Evolutionary conservation across 140 eudicot genomes (phyloP), one percentile per base, ranked within the genome.

Genomic region (Senecio squalidus): DNA sequence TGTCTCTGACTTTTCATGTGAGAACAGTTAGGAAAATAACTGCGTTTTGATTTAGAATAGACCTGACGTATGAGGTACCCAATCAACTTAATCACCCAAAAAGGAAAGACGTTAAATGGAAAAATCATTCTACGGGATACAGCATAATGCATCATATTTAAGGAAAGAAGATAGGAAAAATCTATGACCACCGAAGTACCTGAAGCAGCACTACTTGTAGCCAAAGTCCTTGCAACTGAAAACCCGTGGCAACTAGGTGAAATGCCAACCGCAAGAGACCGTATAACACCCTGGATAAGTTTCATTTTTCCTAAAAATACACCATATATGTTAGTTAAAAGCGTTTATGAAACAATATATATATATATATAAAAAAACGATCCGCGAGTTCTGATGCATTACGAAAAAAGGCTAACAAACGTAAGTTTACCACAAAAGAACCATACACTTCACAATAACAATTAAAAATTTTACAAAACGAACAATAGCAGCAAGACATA

Each of bases 231-330:
- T 17, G 67, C 26, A 15, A 68, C 1, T 38, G 38, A 38, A 61
- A 58, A 55, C 30, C 65, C 43, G 4, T 55, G 78, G 60, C 17
- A 67, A 29, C 57, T 67, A 43, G 66, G 73, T 24, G 82, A 71
- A 61, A 67, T 66, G 4, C 79, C 80, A 25, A 62, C 55, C 23
- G 64, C 65, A 20, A 80, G 77, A 57, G 82, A 76, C 44, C 76
- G 73, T 27, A 85, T 18, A 53, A 71, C 77, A 50, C 75, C 60
- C 51, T 73, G 77, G 77, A 72, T 61, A 33, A 80, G 78, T 49
- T 62, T 86, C 95, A 86, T 86, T 15, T 66, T 70, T 66, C 75
- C 87, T 70, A 60, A 0, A 10, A 67, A 43, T 18, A 21, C 27
- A 56, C 18, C 29, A 55, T 56, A 29, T n/a, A 64, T 4, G 29